These are phyloP conservation scores for Sclerotinia minor DNA, from an alignment of 2,329 filamentous ascomycete genomes.

Conservation along the genomic window DNA sequence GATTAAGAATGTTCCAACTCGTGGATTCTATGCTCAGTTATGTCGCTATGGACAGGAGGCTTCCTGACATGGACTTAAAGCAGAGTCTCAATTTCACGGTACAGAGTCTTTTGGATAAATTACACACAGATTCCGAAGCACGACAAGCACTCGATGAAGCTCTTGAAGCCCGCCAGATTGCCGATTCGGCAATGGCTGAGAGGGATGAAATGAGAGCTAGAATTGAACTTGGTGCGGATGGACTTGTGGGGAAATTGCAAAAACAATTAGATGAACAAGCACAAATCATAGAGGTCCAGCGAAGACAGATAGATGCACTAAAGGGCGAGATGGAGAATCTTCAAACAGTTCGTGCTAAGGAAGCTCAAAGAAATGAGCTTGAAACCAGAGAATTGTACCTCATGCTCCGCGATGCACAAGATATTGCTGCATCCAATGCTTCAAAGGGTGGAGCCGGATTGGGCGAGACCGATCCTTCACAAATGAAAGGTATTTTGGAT, in stretches of 20 bases:
- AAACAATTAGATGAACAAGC: constrained; percentile 92
- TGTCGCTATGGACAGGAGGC: constrained; percentile 92
- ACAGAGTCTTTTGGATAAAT: constrained; percentile 88
- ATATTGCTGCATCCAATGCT: constrained; percentile 87
- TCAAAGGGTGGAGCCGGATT: constrained; percentile 53
- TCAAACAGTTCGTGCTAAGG: constrained; percentile 82
- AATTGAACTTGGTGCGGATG: constrained; percentile 88
- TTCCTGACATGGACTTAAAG: constrained; percentile 97
- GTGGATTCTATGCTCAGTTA: constrained; percentile 99
- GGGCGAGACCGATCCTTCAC: constrained; percentile 65
- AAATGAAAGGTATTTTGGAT: constrained; percentile 90
- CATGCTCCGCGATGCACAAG: constrained; percentile 96
- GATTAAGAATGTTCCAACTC: constrained; percentile 92
- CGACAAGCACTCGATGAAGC: constrained; percentile 90
- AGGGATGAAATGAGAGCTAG: constrained; percentile 90
- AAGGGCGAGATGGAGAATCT: constrained; percentile 88
- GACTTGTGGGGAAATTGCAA: constrained; percentile 87
- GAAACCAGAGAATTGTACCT: constrained; percentile 96
- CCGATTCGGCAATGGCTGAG: constrained; percentile 93
- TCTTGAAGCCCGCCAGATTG: constrained; percentile 84
- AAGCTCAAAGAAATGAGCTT: constrained; percentile 90
- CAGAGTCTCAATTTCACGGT: constrained; percentile 98
- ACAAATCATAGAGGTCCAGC: constrained; percentile 85
- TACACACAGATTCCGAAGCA: constrained; percentile 95
- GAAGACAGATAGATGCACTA: constrained; percentile 79